phyloP scores from a whole-genome alignment of 805 yeast species.

The Zygotorulaspora danielsina region DNA sequence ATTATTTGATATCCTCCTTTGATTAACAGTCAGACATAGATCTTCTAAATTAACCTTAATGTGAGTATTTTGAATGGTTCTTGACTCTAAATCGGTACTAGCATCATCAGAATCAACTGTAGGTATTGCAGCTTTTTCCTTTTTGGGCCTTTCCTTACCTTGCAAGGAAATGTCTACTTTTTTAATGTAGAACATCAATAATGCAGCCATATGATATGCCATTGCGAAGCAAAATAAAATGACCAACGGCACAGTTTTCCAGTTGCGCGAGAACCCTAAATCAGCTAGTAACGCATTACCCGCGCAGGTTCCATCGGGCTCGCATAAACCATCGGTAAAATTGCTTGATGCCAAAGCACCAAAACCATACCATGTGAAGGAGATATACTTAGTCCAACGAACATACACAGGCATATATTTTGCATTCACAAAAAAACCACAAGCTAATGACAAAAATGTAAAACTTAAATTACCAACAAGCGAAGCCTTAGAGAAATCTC shows the following conservation, averaged over 20 bases:
- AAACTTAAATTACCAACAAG: slow-evolving; percentile 58
- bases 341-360: slow-evolving; percentile 65
- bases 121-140: slow-evolving; percentile 6
- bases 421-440: slow-evolving; percentile 77
- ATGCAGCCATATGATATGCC: slow-evolving; percentile 49
- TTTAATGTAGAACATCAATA: slow-evolving; percentile 43
- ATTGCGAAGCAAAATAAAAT: slow-evolving; percentile 55
- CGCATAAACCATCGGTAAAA: slow-evolving; percentile 56
- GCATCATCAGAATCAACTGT: background rate
- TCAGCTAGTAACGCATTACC: slow-evolving; percentile 49
- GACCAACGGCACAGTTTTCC: slow-evolving; percentile 64
- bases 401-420: slow-evolving; percentile 77
- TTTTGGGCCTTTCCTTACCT: slow-evolving; percentile 19
- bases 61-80: slow-evolving; percentile 2
- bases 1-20: slow-evolving; percentile 6
- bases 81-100: slow-evolving; percentile 18
- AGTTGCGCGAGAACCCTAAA: slow-evolving; percentile 58
- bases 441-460: slow-evolving; percentile 70
- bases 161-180: slow-evolving; percentile 37
- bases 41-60: slow-evolving; percentile 17
- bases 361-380: slow-evolving; percentile 74
- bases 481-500: slow-evolving; percentile 60
- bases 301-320: slow-evolving; percentile 38
- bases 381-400: slow-evolving; percentile 74
- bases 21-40: slow-evolving; percentile 16